A percentile compares a stretch with the other conserved stretches of the same genome.
These are phyloP conservation scores for Solanum paucissectum DNA, from an alignment of 257 asterid species.

Conservation along the genomic window DNA sequence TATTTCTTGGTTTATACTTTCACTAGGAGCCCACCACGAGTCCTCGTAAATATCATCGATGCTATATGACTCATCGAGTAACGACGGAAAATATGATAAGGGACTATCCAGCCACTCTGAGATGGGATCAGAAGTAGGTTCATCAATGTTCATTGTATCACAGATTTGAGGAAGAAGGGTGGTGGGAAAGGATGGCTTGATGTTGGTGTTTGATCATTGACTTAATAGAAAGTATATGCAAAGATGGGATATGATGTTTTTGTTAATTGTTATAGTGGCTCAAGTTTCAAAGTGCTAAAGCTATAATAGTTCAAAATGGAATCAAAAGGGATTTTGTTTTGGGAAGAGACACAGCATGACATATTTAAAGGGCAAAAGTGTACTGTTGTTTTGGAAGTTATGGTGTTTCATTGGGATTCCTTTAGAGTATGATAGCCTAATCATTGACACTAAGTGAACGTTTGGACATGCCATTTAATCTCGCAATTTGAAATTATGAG, in stretches of 20 bases:
- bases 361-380: constrained; percentile 33
- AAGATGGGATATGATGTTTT: constrained; percentile 3
- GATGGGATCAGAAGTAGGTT: constrained; percentile 33
- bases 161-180: neutral
- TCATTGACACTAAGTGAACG: neutral
- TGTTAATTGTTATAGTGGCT: neutral
- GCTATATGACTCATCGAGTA: constrained; percentile 50
- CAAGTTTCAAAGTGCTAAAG: constrained; percentile 5
- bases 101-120: constrained; percentile 50
- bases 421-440: neutral
- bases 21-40: constrained; percentile 42
- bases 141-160: constrained; percentile 40
- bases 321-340: neutral
- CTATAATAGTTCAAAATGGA: constrained; percentile 7
- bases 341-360: constrained; percentile 43
- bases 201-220: constrained; percentile 1
- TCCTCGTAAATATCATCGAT: constrained; percentile 27
- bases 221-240: constrained; percentile 2
- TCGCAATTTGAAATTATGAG: no score
- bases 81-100: constrained; percentile 36
- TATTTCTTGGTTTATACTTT: constrained; percentile 1
- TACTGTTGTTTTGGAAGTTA: constrained; percentile 59
- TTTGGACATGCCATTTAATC: neutral
- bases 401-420: constrained; percentile 36
- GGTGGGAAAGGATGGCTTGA: constrained; percentile 1